phyloP scores from a whole-genome alignment of 345 rosid species.

The Euphorbia tirucalli region DNA sequence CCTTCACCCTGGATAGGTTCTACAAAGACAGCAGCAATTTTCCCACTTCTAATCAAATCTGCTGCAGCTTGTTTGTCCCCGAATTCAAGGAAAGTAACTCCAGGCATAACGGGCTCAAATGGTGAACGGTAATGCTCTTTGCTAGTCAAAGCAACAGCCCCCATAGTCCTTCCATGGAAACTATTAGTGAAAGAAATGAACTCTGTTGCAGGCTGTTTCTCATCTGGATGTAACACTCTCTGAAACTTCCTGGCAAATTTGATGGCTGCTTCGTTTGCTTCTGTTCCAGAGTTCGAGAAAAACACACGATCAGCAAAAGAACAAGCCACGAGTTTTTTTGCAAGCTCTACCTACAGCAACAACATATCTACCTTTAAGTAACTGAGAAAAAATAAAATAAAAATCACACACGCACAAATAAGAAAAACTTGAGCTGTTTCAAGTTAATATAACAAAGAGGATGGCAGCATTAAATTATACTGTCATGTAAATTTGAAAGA shows the following conservation, averaged over 20 bases:
- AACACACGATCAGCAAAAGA: slow-evolving; percentile 90
- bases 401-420: neutral
- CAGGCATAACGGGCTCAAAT: slow-evolving; percentile 96
- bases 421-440: neutral
- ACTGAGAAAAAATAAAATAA: neutral
- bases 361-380: neutral
- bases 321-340: slow-evolving; percentile 59
- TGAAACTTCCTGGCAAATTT: slow-evolving; percentile 89
- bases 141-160: slow-evolving; percentile 91
- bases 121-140: slow-evolving; percentile 82
- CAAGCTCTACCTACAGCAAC: slow-evolving; percentile 67
- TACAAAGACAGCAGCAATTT: slow-evolving; percentile 83
- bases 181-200: slow-evolving; percentile 72
- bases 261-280: slow-evolving; percentile 96
- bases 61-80: slow-evolving; percentile 66
- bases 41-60: slow-evolving; percentile 49
- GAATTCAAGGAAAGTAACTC: slow-evolving; percentile 80
- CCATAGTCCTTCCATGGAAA: slow-evolving; percentile 95
- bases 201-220: slow-evolving; percentile 48
- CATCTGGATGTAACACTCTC: slow-evolving; percentile 54
- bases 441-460: neutral
- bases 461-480: too few relatives aligned
- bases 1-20: slow-evolving; percentile 99
- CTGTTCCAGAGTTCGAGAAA: slow-evolving; percentile 84
- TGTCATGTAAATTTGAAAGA: too few relatives aligned